Base-by-base conservation (phyloP, 202 grass and related monocot species). In the Dendrocalamus latiflorus region DNA sequence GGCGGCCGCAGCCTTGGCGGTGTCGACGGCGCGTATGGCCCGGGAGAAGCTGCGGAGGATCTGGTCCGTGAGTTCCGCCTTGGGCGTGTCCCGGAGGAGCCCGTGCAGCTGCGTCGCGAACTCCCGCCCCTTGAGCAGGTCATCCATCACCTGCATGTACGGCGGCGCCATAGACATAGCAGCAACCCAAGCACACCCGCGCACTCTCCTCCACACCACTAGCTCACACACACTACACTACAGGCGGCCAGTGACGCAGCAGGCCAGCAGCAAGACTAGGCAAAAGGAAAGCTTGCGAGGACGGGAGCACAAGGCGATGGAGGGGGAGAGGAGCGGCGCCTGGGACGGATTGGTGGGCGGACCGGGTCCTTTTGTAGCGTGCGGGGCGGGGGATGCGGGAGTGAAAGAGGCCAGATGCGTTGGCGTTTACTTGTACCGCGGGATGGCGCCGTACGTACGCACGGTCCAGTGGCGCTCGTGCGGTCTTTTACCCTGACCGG, bases 21-120 rank as follows among this genome's bases (percentile, higher is more conserved):
- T n/a, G n/a, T n/a, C n/a, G n/a, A n/a, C n/a, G n/a, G n/a, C n/a
- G 53, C 34, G 16, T 11, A 94, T 92, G 65, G 83, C 68, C 15
- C 56, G 86, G 20, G 90, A 75, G 50, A 94, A 81, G 56, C 75
- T 68, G 44, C 59, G 14, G 68, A 94, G 72, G 83, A 94, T 92
- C 81, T 84, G 81, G 3, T 84, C 90, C 8, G 84, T 48, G 49
- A 92, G 25, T 55, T 56, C 42, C 65, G 85, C 72, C 50, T 88
- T 59, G 17, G 81, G 69, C 10, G 74, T 75, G n/a, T 65, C 75
- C 0, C 56, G 73, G 41, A 92, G 73, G 63, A 92, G 34, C 2
- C 21, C 59, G 20, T 79, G 83, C 68, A 94, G 82, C 85, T 67
- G 74, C 55, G 55, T 34, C 9, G 87, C 81, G 49, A 76, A 39